These are phyloP conservation scores for Backusella liffmaniae DNA, from an alignment of 192 early-diverging fungal species.

Conservation along the genomic window DNA sequence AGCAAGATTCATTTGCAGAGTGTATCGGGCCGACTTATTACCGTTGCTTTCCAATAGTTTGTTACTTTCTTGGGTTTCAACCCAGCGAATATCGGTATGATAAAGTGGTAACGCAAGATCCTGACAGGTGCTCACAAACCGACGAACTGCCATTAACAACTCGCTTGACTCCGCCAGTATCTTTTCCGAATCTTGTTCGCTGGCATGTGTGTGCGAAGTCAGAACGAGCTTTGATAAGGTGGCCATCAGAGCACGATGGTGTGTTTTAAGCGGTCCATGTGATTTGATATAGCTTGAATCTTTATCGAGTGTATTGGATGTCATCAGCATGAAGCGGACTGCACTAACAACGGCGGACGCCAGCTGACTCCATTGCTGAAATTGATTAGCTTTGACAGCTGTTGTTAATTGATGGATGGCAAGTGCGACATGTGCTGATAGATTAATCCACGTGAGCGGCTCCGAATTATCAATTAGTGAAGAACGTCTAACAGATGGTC, in stretches of 20 bases:
- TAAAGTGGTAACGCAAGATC: slow-evolving; percentile 34
- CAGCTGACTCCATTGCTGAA: slow-evolving; percentile 55
- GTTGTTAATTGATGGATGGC: slow-evolving; percentile 56
- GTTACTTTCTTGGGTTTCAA: neutral
- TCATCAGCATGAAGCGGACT: slow-evolving; percentile 81
- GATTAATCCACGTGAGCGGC: slow-evolving; percentile 51
- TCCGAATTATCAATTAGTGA: slow-evolving; percentile 27
- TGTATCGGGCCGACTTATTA: slow-evolving; percentile 1
- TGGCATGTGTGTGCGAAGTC: neutral
- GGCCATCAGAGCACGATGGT: slow-evolving; percentile 78
- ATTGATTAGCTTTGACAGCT: slow-evolving; percentile 49
- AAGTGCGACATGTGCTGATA: slow-evolving; percentile 45
- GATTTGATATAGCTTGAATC: slow-evolving; percentile 65
- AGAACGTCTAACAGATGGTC: slow-evolving; percentile 11
- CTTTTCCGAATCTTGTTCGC: slow-evolving; percentile 36
- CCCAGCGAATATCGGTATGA: slow-evolving; percentile 37
- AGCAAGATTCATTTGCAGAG: slow-evolving; percentile 21
- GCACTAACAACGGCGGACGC: slow-evolving; percentile 68
- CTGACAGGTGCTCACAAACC: slow-evolving; percentile 65
- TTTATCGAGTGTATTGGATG: slow-evolving; percentile 72
- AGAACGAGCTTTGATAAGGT: slow-evolving; percentile 64
- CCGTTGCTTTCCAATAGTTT: neutral
- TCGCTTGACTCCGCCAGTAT: slow-evolving; percentile 77
- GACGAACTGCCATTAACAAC: slow-evolving; percentile 69
- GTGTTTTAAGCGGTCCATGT: slow-evolving; percentile 61